Percentiles rank a stretch among this genome's conserved stretches.
phyloP scores from a whole-genome alignment of 2,329 filamentous ascomycete genomes.

The Aspergillus aculeatinus region DNA sequence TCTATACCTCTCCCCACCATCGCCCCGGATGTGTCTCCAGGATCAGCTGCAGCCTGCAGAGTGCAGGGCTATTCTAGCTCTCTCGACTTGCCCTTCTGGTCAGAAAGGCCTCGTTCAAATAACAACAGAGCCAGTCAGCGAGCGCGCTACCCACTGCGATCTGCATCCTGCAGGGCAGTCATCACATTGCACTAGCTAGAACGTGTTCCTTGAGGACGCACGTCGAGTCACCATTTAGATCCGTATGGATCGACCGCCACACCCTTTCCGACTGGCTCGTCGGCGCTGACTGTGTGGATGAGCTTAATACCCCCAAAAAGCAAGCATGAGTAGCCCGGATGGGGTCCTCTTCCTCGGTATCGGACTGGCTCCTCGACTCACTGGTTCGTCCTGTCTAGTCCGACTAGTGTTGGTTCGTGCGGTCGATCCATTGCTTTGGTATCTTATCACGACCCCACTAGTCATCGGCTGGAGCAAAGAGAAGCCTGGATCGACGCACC shows the following conservation, averaged over 20 bases:
- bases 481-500: not conserved
- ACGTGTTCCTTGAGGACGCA: slow-evolving; percentile 1
- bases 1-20: not conserved
- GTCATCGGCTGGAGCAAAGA: not conserved
- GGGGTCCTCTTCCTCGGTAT: not conserved
- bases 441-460: not conserved
- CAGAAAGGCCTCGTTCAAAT: slow-evolving; percentile 9
- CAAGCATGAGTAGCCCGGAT: not conserved
- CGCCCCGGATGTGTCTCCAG: not conserved
- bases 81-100: not conserved
- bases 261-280: not conserved
- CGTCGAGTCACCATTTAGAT: not conserved
- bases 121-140: not conserved
- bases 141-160: not conserved
- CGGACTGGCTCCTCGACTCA: not conserved
- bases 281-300: slow-evolving; percentile 3
- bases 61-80: not conserved
- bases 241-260: not conserved
- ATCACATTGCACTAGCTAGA: slow-evolving; percentile 11
- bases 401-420: not conserved
- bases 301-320: slow-evolving; percentile 12
- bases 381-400: not conserved
- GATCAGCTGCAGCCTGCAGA: not conserved
- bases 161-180: slow-evolving; percentile 14
- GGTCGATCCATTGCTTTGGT: not conserved